A percentile compares a stretch with the other conserved stretches of the same genome.
phyloP scores from a whole-genome alignment of 1,284 basidiomycete genomes.

The Marasmius fiardii region DNA sequence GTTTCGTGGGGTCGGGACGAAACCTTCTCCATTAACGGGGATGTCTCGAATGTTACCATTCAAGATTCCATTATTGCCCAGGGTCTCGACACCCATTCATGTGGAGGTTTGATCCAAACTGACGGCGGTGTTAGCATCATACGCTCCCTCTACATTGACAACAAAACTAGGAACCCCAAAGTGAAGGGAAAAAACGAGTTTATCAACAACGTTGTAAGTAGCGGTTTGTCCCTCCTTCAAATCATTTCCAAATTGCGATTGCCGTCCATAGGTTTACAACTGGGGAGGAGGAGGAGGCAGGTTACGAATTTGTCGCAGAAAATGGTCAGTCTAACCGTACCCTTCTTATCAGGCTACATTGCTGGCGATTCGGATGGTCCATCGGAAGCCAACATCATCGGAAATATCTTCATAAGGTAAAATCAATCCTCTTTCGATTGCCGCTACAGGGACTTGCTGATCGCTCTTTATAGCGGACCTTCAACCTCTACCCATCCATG shows the following conservation, averaged over 20 bases:
- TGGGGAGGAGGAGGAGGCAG: constrained; percentile 29
- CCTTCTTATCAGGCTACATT: constrained; percentile 25
- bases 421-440: neutral
- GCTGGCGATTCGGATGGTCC: constrained; percentile 32
- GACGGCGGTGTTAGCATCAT: constrained; percentile 34
- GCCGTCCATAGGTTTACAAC: constrained; percentile 27
- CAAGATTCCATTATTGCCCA: constrained; percentile 34
- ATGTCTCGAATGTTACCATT: constrained; percentile 34
- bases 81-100: constrained; percentile 33
- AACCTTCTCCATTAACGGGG: constrained; percentile 35
- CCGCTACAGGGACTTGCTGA: neutral
- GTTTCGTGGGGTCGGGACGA: constrained; percentile 37
- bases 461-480: constrained; percentile 18
- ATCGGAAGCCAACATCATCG: constrained; percentile 32
- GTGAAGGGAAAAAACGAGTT: constrained; percentile 37
- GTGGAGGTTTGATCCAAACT: constrained; percentile 35
- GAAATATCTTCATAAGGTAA: constrained; percentile 33
- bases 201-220: constrained; percentile 31
- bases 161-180: constrained; percentile 35
- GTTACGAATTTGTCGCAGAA: neutral
- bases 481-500: constrained; percentile 26
- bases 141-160: constrained; percentile 33
- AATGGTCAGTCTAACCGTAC: no score
- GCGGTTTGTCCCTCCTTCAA: neutral
- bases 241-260: neutral